Base-by-base conservation (phyloP, 2,329 filamentous ascomycete genomes). In the Fusarium nematophilum region DNA sequence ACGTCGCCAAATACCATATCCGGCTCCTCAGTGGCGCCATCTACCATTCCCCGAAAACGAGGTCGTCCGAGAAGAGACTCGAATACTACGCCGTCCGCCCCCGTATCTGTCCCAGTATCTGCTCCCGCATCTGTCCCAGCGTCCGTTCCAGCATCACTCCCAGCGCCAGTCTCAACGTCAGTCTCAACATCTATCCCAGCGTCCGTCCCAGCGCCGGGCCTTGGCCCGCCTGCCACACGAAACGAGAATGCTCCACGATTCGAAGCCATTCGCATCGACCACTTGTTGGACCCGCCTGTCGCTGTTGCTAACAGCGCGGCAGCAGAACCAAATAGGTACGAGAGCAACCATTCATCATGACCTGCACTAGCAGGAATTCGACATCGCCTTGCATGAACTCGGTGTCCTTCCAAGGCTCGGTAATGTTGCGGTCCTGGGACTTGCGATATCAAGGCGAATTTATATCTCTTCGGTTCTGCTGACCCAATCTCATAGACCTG, bases 1-100 rank as follows among this genome's bases (percentile, higher is more conserved):
- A 29, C 57, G 42, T 15, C 52, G 33, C 29, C 44, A 37, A 39
- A 49, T 21, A 33, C 57, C 30, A 51, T 46, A 44, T 38, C 50
- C 50, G 57, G 53, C 33, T 33, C 14, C 33, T 38, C 23, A 42
- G 50, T 23, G 33, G 53, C 46, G 39, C 33, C n/a, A 15, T 49
- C 48, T 40, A 40, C 45, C 48, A 50, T 27, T 62, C 55, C 63
- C 39, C 63, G 61, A 56, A 69, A 67, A 50, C 67, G 67, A 45
- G 49, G 45, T 23, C 58, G 48, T 47, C 55, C 56, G 31, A 39
- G 31, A 43, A 63, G 63, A 42, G 50, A 57, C 10, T 11, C 45
- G 11, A 33, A 10, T 25, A n/a, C 11, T 18, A 9, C 45, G 29
- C 10, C 39, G 25, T 45, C 45, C 43, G 51, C 39, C 46, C 25